Evolutionary conservation across 2,329 filamentous ascomycete genomes (phyloP).

Genomic region (Pseudonectria foliicola): DNA sequence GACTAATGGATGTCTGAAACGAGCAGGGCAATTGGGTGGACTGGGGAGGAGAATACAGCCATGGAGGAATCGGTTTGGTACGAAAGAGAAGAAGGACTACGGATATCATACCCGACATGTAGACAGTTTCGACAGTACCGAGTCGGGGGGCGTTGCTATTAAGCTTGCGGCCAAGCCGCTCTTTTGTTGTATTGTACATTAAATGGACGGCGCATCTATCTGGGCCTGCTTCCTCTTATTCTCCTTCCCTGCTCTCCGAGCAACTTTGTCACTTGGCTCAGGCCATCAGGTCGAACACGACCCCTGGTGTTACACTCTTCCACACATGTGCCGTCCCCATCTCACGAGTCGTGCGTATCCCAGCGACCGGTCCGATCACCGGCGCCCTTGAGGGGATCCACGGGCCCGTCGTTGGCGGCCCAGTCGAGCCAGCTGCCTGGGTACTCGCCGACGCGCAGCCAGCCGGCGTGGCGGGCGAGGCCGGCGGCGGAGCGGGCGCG

Average conservation of each 20-base stretch:
- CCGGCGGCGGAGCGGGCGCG: conserved; percentile 69
- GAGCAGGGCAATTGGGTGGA: conserved; percentile 10
- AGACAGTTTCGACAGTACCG: too few relatives aligned
- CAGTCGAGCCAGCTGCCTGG: conserved; percentile 77
- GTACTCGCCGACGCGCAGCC: conserved; percentile 64
- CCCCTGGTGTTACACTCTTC: conserved; percentile 12
- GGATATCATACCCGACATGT: too few relatives aligned
- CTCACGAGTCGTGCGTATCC: too few relatives aligned
- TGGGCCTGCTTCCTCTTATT: conserved; percentile 5
- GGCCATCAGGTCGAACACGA: not conserved
- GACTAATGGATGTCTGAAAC: conserved; percentile 16
- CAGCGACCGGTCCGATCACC: not conserved
- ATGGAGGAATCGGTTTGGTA: not conserved
- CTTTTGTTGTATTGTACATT: conserved; percentile 11
- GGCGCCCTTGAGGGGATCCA: conserved; percentile 20
- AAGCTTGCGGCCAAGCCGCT: too few relatives aligned
- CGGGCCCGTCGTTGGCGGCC: conserved; percentile 61
- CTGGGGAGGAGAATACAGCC: conserved; percentile 2
- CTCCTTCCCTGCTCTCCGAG: not conserved
- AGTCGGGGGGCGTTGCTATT: too few relatives aligned
- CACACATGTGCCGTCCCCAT: conserved; percentile 45
- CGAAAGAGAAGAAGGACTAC: too few relatives aligned
- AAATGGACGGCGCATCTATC: conserved; percentile 15
- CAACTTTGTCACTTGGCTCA: not conserved
- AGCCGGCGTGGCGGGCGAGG: conserved; percentile 72